Evolutionary conservation across 108 stramenopile genomes (phyloP).

Genomic region (Nitzschia palea): DNA sequence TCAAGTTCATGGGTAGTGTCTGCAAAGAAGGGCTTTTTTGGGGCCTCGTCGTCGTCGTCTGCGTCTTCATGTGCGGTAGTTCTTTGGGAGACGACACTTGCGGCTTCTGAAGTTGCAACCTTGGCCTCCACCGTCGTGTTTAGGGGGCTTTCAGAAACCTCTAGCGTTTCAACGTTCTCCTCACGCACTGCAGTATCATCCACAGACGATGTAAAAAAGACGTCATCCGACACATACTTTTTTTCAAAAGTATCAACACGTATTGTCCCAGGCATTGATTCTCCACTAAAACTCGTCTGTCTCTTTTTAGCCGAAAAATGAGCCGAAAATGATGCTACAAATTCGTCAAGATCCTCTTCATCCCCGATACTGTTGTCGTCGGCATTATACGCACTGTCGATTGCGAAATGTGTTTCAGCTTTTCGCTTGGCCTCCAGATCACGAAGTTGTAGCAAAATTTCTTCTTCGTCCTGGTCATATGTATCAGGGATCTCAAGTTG

Average conservation of each 20-base stretch:
- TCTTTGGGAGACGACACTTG: neutral
- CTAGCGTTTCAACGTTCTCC: too few species aligned
- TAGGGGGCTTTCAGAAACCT: too few species aligned
- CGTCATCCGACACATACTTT: neutral
- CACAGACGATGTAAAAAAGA: neutral
- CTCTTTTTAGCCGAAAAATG: neutral
- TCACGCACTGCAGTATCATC: too few species aligned
- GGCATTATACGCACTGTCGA: too few species aligned
- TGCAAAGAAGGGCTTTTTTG: neutral
- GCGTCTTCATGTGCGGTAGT: neutral
- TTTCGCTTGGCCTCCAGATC: slow-evolving; percentile 69
- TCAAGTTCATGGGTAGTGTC: neutral
- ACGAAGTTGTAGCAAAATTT: slow-evolving; percentile 76
- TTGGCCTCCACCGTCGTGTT: neutral
- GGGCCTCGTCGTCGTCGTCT: neutral
- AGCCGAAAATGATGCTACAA: neutral
- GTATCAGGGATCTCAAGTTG: slow-evolving; percentile 91
- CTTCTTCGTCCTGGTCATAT: slow-evolving; percentile 84
- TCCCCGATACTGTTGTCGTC: neutral
- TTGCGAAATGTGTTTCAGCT: neutral
- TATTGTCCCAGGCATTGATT: neutral
- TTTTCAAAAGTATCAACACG: neutral
- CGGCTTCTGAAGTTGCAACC: neutral
- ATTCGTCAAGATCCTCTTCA: neutral
- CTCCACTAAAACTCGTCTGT: too few species aligned